Conservation (phyloP, 2,329 filamentous ascomycete genomes). For the Ascochyta koolunga region DNA sequence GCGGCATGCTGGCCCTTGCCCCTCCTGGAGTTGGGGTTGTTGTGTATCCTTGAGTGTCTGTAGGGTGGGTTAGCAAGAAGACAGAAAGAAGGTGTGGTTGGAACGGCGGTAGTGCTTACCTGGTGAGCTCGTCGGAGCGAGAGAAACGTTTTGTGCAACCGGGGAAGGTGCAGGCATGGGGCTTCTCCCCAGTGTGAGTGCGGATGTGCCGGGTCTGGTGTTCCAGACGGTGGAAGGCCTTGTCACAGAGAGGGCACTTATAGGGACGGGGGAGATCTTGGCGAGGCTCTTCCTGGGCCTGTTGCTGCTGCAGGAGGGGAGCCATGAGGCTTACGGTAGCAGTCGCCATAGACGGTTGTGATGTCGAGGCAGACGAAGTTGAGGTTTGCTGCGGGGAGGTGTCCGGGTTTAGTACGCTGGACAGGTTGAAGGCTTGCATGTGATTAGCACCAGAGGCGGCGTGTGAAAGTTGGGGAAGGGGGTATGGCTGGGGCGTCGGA, state of each 20-base stretch:
- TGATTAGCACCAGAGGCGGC: conserved; percentile 46
- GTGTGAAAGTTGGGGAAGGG: conserved; percentile 44
- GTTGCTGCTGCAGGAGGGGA: conserved; percentile 66
- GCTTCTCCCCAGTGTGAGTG: conserved; percentile 98
- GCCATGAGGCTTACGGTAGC: conserved; percentile 56
- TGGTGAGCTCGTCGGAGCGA: conserved; percentile 90
- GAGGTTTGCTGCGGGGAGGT: conserved; percentile 17
- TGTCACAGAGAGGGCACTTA: conserved; percentile 97
- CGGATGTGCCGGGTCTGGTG: conserved; percentile 92
- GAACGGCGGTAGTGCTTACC: conserved; percentile 18
- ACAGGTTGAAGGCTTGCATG: conserved; percentile 47
- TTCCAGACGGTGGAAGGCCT: conserved; percentile 97
- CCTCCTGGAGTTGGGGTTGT: conserved; percentile 94
- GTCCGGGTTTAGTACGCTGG: conserved; percentile 50
- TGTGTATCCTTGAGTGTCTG: conserved; percentile 96
- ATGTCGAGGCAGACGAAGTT: conserved; percentile 14
- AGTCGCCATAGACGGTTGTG: conserved; percentile 46
- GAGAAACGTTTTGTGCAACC: conserved; percentile 98
- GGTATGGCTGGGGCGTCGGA: conserved; percentile 46
- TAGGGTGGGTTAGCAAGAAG: conserved; percentile 12
- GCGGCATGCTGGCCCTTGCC: conserved; percentile 80
- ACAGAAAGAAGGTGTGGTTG: background rate
- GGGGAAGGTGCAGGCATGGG: conserved; percentile 92
- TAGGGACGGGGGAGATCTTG: conserved; percentile 93
- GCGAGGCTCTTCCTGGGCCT: conserved; percentile 60